These are phyloP conservation scores for Solioccasus polychromus DNA, from an alignment of 768 basidiomycete genomes.

Conservation along the genomic window DNA sequence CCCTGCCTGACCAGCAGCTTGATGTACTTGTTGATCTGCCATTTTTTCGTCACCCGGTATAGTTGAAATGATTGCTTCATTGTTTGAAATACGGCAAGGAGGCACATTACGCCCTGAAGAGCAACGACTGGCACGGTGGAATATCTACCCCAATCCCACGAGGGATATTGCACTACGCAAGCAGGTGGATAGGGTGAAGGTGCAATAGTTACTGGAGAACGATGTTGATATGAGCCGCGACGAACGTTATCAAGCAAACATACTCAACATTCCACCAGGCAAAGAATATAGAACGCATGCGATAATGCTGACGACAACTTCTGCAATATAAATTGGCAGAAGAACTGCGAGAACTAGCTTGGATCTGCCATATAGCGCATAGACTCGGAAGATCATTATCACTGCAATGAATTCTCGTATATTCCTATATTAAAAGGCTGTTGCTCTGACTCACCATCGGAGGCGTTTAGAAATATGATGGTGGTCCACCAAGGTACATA, in stretches of 20 bases:
- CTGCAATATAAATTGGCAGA: not conserved
- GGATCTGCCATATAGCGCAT: conserved; percentile 8
- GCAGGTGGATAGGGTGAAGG: conserved; percentile 2
- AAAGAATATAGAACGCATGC: not conserved
- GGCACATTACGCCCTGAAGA: conserved; percentile 9
- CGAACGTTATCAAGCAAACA: not conserved
- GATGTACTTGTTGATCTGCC: conserved; percentile 11
- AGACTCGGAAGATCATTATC: conserved; percentile 10
- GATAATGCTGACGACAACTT: not conserved
- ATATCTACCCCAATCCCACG: conserved; percentile 5
- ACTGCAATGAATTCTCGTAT: not conserved
- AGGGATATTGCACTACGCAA: conserved; percentile 3
- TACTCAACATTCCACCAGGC: not conserved
- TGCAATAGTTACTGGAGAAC: not conserved
- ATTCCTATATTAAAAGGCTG: too few relatives aligned
- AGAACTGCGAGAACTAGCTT: not conserved
- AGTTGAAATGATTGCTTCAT: not conserved
- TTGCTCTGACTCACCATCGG: conserved; percentile 5
- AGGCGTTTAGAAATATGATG: not conserved
- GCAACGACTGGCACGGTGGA: not conserved
- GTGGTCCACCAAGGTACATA: not conserved
- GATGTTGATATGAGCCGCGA: too few relatives aligned
- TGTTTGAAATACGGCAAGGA: not conserved
- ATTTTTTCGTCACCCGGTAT: not conserved
- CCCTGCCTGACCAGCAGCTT: conserved; percentile 7